Conservation (phyloP, 2,329 filamentous ascomycete genomes). For the Hirsutella thompsonii region DNA sequence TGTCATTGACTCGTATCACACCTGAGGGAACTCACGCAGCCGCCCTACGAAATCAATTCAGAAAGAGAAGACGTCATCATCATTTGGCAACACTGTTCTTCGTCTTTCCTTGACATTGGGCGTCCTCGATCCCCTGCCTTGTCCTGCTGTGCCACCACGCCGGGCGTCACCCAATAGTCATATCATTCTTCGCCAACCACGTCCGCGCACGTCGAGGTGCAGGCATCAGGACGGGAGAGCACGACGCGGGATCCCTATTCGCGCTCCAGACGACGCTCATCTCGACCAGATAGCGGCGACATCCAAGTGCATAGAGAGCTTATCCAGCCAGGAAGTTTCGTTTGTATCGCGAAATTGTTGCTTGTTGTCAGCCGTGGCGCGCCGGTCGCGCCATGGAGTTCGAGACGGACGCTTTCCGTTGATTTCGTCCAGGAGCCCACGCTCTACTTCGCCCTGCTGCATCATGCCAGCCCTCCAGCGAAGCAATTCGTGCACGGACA, state of each 20-base stretch:
- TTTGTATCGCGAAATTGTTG: too few relatives aligned
- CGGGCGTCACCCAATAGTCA: background rate
- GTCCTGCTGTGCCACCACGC: slow-evolving; percentile 1
- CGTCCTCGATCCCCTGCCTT: background rate
- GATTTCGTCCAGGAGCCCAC: background rate
- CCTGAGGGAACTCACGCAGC: too few relatives aligned
- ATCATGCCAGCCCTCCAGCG: slow-evolving; percentile 29
- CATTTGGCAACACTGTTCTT: too few relatives aligned
- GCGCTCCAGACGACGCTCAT: too few relatives aligned
- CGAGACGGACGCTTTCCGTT: background rate
- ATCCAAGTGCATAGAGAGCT: too few relatives aligned
- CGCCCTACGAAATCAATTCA: too few relatives aligned
- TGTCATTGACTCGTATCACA: too few relatives aligned
- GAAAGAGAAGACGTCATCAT: background rate
- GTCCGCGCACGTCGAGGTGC: slow-evolving; percentile 1
- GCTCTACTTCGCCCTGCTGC: slow-evolving; percentile 1
- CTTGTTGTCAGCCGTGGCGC: background rate
- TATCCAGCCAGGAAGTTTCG: too few relatives aligned
- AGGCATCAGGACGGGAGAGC: background rate
- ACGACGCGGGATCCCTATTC: background rate
- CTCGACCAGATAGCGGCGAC: too few relatives aligned
- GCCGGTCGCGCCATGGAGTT: background rate
- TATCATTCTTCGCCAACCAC: slow-evolving; percentile 1
- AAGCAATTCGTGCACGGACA: slow-evolving; percentile 42
- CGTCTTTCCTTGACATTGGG: too few relatives aligned